Conservation (phyloP, 805 yeast species). For the Suhomyces sp. region DNA sequence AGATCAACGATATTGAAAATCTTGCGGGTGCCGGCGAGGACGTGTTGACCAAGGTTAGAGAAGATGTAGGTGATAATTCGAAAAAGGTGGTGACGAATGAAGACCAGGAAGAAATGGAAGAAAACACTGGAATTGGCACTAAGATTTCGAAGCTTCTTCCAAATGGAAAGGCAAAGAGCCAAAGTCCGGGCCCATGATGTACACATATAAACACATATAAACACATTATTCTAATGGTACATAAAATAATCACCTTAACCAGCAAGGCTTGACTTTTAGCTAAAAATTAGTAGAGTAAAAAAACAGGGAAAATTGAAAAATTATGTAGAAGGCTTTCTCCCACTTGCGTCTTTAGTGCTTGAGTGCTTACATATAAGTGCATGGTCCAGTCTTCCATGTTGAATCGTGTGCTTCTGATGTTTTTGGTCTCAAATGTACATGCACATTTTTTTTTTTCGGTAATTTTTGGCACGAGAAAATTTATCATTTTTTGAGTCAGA, state of each 20-base stretch:
- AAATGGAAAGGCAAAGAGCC: background rate
- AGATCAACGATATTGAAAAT: slow-evolving; percentile 44
- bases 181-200: background rate
- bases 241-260: no score
- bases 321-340: no score
- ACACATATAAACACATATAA: background rate
- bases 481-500: slow-evolving; percentile 11
- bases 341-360: no score
- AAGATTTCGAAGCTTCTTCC: background rate
- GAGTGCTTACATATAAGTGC: no score
- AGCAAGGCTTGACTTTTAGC: background rate
- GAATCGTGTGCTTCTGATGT: background rate
- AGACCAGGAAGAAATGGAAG: slow-evolving; percentile 16
- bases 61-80: slow-evolving; percentile 12
- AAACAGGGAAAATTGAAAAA: no score
- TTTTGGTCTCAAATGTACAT: background rate
- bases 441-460: background rate
- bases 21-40: slow-evolving; percentile 23
- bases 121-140: background rate
- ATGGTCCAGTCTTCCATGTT: no score
- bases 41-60: slow-evolving; percentile 14
- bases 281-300: background rate
- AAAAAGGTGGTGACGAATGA: slow-evolving; percentile 15
- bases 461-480: slow-evolving; percentile 5
- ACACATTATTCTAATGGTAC: no score